Evolutionary conservation across 495 filamentous ascomycete genomes (phyloP), one percentile per base, ranked within the genome.

Genomic region (Penicillium taxi): DNA sequence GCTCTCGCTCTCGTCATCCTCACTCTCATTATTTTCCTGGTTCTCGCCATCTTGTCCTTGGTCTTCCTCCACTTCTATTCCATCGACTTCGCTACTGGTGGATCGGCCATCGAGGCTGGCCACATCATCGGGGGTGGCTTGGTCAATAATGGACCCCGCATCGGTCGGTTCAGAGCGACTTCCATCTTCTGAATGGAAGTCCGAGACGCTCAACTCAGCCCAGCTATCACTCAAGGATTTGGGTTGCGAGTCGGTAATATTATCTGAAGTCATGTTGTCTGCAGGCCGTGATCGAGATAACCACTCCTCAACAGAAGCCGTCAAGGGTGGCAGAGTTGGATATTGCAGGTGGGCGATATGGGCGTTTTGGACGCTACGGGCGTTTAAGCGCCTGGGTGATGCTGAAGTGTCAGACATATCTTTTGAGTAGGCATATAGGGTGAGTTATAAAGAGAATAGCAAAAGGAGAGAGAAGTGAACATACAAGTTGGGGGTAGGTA

Each of bases 251-350:
- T 61, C 56, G 3, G 37, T 16, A 15, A 34, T 29, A 13, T 32
- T 39, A 27, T 53, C 56, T 55, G 59, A 62, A 51, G 59, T 58
- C 59, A 69, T 68, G 39, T 45, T 68, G 40, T 51, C 60, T 48
- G 60, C 57, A 5, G 61, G 64, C 34, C 62, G 56, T 30, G 67
- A 71, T 33, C 52, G 65, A 32, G 65, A 69, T 32, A 71, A 36
- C 64, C 64, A 68, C 64, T 70, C 63, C 43, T 70, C 58, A 6
- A 70, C 66, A 30, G 66, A 68, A 23, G 52, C 63, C 38, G 58
- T 59, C n/a, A 68, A 40, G 15, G 66, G 63, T 37, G 66, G 66
- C 34, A 63, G 44, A 30, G 66, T 70, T 13, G 66, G 66, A 42
- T 70, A 70, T 39, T 53, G 66, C 20, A 70, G 57, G 37, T 53